Evolutionary conservation across 1,284 basidiomycete species (phyloP).

Genomic region (Papiliotrema laurentii): DNA sequence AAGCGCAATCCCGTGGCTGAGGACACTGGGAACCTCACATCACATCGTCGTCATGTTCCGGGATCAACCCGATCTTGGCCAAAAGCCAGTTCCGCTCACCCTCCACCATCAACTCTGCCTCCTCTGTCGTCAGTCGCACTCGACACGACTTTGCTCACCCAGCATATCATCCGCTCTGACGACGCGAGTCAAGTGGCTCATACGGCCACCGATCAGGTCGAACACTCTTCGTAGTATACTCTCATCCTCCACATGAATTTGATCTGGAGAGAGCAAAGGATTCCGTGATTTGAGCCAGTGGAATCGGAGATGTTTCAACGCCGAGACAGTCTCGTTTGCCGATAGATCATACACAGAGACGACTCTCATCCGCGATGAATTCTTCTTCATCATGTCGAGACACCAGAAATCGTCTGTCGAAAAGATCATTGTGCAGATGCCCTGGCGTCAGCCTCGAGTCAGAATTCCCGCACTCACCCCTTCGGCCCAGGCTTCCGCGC

Average conservation of each 20-base stretch:
- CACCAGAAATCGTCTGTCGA: constrained; percentile 73
- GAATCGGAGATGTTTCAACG: constrained; percentile 56
- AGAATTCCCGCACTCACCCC: constrained; percentile 54
- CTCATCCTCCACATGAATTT: constrained; percentile 31
- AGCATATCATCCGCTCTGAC: constrained; percentile 59
- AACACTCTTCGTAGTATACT: constrained; percentile 56
- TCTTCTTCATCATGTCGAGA: constrained; percentile 53
- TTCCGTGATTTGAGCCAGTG: constrained; percentile 28
- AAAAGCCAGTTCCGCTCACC: constrained; percentile 75
- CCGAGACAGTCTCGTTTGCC: constrained; percentile 59
- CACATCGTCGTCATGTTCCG: constrained; percentile 78
- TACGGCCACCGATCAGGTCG: constrained; percentile 66
- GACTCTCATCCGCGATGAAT: constrained; percentile 68
- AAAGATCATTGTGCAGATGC: constrained; percentile 73
- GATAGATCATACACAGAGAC: constrained; percentile 69
- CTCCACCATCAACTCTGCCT: constrained; percentile 59
- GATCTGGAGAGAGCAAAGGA: constrained; percentile 8
- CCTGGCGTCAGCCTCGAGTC: constrained; percentile 44
- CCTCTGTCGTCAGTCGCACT: constrained; percentile 31
- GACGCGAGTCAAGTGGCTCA: constrained; percentile 67
- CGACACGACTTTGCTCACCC: constrained; percentile 20
- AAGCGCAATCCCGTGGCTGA: background rate
- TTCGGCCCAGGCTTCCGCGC: constrained; percentile 79
- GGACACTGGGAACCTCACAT: constrained; percentile 50
- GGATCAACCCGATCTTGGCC: constrained; percentile 61